Percentiles rank a stretch among this genome's conserved stretches.
phyloP scores from a whole-genome alignment of 2,329 filamentous ascomycete species.

The Monosporascus sp. region DNA sequence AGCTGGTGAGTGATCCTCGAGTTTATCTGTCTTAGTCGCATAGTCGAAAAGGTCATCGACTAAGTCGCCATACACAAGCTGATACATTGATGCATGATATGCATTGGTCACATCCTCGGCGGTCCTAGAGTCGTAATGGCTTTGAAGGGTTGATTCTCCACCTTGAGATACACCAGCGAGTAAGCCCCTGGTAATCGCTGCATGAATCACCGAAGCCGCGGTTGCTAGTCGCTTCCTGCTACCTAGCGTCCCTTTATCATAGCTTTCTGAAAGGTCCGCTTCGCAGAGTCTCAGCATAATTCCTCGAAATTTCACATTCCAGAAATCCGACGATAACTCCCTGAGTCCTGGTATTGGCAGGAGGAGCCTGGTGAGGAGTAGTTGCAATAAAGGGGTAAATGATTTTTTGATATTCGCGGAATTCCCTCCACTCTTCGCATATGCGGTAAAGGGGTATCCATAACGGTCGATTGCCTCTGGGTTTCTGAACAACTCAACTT shows the following conservation, averaged over 20 bases:
- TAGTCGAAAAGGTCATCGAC: conserved; percentile 61
- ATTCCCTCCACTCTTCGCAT: conserved; percentile 16
- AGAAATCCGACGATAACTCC: conserved; percentile 60
- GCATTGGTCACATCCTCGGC: conserved; percentile 57
- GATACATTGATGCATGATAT: conserved; percentile 63
- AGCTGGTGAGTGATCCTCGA: conserved; percentile 59
- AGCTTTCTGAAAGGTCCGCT: conserved; percentile 72
- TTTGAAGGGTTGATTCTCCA: conserved; percentile 16
- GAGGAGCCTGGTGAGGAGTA: conserved; percentile 60
- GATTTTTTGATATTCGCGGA: conserved; percentile 31
- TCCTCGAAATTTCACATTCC: conserved; percentile 56
- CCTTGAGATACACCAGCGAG: conserved; percentile 52
- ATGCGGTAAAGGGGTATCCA: conserved; percentile 60
- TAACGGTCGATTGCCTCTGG: conserved; percentile 61
- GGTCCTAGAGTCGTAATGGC: conserved; percentile 52
- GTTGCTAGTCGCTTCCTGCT: conserved; percentile 72
- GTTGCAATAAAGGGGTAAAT: conserved; percentile 62
- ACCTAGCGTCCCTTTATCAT: conserved; percentile 72
- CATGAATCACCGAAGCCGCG: conserved; percentile 63
- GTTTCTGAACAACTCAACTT: conserved; percentile 68
- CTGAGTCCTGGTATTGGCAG: conserved; percentile 62
- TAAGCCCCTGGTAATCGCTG: conserved; percentile 62
- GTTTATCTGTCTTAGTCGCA: conserved; percentile 52
- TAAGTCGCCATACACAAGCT: conserved; percentile 63
- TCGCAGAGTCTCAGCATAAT: conserved; percentile 59